These are phyloP conservation scores for Astrocystis sublimbata DNA, from an alignment of 495 filamentous ascomycete species.

Conservation along the genomic window DNA sequence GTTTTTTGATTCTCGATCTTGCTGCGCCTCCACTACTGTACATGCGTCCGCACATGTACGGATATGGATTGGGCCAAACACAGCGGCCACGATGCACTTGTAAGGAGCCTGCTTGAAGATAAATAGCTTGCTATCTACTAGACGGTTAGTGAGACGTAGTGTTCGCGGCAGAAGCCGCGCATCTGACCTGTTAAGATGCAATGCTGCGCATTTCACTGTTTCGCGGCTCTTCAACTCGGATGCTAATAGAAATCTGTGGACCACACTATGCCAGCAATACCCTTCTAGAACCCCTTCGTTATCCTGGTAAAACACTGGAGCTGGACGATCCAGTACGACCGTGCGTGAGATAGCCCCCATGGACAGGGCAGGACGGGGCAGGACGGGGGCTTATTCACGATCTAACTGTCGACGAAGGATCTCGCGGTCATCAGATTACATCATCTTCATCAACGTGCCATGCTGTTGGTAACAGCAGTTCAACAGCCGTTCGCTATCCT, in stretches of 20 bases:
- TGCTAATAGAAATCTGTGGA: background rate
- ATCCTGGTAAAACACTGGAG: background rate
- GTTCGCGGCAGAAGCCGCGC: too few species aligned
- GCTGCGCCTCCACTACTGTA: too few species aligned
- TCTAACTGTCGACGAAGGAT: constrained; percentile 11
- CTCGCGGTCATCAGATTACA: background rate
- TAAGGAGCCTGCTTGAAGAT: too few species aligned
- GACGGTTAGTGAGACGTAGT: too few species aligned
- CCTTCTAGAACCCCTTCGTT: background rate
- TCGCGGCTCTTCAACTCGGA: background rate
- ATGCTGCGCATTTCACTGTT: too few species aligned
- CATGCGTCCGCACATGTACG: too few species aligned
- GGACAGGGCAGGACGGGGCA: too few species aligned
- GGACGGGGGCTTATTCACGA: background rate
- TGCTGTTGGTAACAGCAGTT: background rate
- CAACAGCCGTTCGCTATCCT: background rate
- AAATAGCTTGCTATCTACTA: too few species aligned
- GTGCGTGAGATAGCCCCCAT: background rate
- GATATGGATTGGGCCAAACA: too few species aligned
- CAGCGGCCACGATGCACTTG: too few species aligned
- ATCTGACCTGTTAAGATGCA: too few species aligned
- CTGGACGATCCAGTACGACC: background rate
- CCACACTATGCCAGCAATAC: background rate
- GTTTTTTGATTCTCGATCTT: too few species aligned
- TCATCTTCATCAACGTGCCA: background rate